Conservation (phyloP, 1,284 basidiomycete genomes). For the Ustilago trichophora region DNA sequence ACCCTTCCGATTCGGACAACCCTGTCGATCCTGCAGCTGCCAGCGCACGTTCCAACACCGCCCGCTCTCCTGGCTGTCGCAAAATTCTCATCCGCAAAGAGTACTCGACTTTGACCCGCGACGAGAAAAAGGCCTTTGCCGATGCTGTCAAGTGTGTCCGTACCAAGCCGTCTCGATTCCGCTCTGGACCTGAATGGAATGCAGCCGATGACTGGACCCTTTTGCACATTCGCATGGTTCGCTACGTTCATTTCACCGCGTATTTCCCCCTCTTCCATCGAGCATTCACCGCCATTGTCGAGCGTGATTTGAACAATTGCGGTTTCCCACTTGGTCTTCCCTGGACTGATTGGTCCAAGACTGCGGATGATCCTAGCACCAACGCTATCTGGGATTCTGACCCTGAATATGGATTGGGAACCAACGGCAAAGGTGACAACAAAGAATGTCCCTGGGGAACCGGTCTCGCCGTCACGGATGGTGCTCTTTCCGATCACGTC, state of each 20-base stretch:
- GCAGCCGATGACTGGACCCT: conserved; percentile 34
- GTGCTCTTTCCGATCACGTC: conserved; percentile 13
- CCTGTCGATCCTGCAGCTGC: too few relatives aligned
- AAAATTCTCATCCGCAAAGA: conserved; percentile 25
- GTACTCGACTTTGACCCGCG: conserved; percentile 12
- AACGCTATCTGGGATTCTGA: conserved; percentile 13
- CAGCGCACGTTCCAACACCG: too few relatives aligned
- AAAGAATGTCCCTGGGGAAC: conserved; percentile 13
- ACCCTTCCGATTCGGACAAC: not conserved
- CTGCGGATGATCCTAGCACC: conserved; percentile 4
- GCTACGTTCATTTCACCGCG: conserved; percentile 41
- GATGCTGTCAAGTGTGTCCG: conserved; percentile 30
- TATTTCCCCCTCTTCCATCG: conserved; percentile 36
- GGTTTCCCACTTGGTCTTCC: conserved; percentile 21
- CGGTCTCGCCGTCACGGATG: conserved; percentile 19
- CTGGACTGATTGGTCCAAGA: conserved; percentile 39
- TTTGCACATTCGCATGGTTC: conserved; percentile 37
- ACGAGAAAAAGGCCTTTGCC: conserved; percentile 17
- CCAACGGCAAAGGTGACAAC: conserved; percentile 15
- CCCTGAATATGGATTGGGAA: conserved; percentile 18
- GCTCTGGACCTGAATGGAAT: conserved; percentile 9
- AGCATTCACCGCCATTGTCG: conserved; percentile 15
- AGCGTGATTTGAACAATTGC: conserved; percentile 30
- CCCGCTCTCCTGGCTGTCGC: not conserved
- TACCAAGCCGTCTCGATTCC: conserved; percentile 31